Conservation (phyloP, 495 filamentous ascomycete genomes). For the Penicillium salamii region DNA sequence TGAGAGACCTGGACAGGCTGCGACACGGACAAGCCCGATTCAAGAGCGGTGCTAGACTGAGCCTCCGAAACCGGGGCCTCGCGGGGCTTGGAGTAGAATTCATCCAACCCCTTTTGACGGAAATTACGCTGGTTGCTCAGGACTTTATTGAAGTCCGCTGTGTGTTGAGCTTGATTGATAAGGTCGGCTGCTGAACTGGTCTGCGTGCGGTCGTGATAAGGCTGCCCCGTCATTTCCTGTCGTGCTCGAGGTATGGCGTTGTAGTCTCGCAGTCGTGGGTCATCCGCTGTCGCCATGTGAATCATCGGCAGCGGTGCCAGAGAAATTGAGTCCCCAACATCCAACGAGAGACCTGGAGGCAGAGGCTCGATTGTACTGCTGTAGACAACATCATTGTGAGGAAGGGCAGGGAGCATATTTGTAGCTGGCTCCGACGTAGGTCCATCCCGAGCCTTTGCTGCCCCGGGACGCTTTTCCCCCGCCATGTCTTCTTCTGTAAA, state of each 20-base stretch:
- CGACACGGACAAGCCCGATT: conserved; percentile 46
- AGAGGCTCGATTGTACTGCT: conserved; percentile 65
- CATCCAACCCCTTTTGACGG: conserved; percentile 72
- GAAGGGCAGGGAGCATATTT: conserved; percentile 52
- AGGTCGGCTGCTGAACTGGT: conserved; percentile 78
- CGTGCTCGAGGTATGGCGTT: conserved; percentile 78
- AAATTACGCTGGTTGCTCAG: conserved; percentile 71
- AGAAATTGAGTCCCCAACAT: conserved; percentile 55
- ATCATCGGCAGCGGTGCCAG: conserved; percentile 80
- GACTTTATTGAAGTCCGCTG: conserved; percentile 85
- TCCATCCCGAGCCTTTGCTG: conserved; percentile 81
- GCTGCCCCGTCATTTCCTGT: conserved; percentile 83
- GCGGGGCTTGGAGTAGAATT: conserved; percentile 73
- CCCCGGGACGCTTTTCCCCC: conserved; percentile 93
- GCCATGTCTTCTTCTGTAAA: conserved; percentile 97
- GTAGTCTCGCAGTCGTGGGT: conserved; percentile 77
- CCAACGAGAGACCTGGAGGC: conserved; percentile 68
- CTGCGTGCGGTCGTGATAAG: conserved; percentile 85
- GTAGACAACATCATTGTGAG: conserved; percentile 77
- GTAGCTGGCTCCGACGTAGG: conserved; percentile 41
- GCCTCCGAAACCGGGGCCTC: conserved; percentile 61
- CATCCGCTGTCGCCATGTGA: conserved; percentile 71
- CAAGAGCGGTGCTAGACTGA: conserved; percentile 47
- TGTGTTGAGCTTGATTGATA: conserved; percentile 80
- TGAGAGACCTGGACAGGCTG: conserved; percentile 46